A percentile compares a stretch with the other conserved stretches of the same genome.
These are phyloP conservation scores for Saccharomyces hybrid DNA, from an alignment of 1,139 yeast genomes.

Conservation along the genomic window DNA sequence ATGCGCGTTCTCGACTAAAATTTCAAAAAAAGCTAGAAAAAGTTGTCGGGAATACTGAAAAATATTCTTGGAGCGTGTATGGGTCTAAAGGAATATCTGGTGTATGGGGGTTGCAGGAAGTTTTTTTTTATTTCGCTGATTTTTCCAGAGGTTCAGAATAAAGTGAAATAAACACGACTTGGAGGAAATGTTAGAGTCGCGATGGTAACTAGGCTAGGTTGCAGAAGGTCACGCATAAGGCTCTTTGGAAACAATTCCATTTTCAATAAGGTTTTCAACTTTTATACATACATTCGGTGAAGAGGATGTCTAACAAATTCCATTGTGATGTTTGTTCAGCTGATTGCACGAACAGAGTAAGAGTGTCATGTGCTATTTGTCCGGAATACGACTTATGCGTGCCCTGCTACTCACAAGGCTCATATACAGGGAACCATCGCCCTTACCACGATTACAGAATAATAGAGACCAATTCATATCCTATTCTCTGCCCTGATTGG, in stretches of 20 bases:
- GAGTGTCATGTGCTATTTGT: conserved; percentile 88
- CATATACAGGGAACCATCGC: conserved; percentile 72
- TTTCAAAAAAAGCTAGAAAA: background rate
- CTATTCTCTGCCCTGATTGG: conserved; percentile 86
- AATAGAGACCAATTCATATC: conserved; percentile 90
- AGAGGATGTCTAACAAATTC: conserved; percentile 42
- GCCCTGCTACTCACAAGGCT: conserved; percentile 87
- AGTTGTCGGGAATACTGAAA: too few relatives aligned
- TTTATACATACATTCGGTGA: background rate
- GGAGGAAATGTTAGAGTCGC: background rate
- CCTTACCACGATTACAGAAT: conserved; percentile 92
- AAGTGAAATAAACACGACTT: background rate
- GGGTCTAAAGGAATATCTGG: background rate
- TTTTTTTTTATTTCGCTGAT: background rate
- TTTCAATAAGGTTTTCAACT: background rate
- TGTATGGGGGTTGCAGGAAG: background rate
- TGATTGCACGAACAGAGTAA: conserved; percentile 85
- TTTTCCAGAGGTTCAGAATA: background rate
- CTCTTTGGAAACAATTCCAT: background rate
- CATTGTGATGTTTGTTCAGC: conserved; percentile 95
- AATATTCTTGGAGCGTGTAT: background rate
- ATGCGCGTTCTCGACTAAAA: background rate
- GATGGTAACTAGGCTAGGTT: background rate
- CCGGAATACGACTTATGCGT: conserved; percentile 92
- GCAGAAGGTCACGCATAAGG: too few relatives aligned